These are phyloP conservation scores for Hyaloscypha hepaticicola DNA, from an alignment of 495 filamentous ascomycete species.

Conservation along the genomic window DNA sequence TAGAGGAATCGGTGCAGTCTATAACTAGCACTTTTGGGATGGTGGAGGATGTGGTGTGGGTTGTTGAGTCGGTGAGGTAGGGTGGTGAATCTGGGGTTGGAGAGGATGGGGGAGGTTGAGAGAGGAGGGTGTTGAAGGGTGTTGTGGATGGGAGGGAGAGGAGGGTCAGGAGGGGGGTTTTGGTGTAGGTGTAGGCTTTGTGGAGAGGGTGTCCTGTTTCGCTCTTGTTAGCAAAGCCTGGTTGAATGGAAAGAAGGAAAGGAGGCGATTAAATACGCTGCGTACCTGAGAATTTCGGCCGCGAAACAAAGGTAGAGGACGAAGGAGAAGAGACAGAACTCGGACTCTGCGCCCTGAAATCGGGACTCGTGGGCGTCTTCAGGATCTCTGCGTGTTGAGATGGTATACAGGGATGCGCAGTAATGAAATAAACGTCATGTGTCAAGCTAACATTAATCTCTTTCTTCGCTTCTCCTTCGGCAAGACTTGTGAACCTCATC, in stretches of 20 bases:
- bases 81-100: neutral
- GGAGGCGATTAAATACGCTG: too few species aligned
- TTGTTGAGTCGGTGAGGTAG: slow-evolving; percentile 1
- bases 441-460: slow-evolving; percentile 48
- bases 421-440: slow-evolving; percentile 64
- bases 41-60: slow-evolving; percentile 21
- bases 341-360: slow-evolving; percentile 11
- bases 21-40: slow-evolving; percentile 46
- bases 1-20: slow-evolving; percentile 41
- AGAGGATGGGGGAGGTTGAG: neutral
- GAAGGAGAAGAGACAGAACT: neutral
- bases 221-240: slow-evolving; percentile 23
- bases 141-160: slow-evolving; percentile 32
- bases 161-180: slow-evolving; percentile 44
- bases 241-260: neutral
- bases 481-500: slow-evolving; percentile 50
- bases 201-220: slow-evolving; percentile 63
- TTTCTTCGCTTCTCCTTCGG: slow-evolving; percentile 39
- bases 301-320: too few species aligned
- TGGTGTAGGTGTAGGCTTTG: slow-evolving; percentile 56
- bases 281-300: neutral
- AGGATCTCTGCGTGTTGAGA: slow-evolving; percentile 51
- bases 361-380: slow-evolving; percentile 45
- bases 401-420: slow-evolving; percentile 62
- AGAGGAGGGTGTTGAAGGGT: slow-evolving; percentile 21